These are phyloP conservation scores for Pleurotus djamor DNA, from an alignment of 768 basidiomycete genomes.

Conservation along the genomic window DNA sequence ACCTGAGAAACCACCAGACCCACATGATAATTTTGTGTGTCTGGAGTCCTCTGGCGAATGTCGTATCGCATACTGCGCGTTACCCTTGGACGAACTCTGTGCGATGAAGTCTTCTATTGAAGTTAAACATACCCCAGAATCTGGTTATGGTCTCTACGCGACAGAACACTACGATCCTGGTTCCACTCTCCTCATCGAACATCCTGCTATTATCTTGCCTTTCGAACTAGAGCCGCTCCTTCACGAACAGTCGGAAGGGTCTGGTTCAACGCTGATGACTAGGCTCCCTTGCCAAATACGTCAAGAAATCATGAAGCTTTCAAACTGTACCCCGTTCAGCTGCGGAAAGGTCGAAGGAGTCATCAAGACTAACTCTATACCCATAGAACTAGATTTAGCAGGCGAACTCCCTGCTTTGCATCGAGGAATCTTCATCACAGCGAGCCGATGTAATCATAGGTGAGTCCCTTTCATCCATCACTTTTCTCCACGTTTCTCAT, in stretches of 20 bases:
- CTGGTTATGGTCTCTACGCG: neutral
- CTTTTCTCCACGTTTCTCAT: neutral
- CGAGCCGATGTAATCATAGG: slow-evolving; percentile 40
- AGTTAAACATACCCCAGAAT: neutral
- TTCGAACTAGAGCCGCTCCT: neutral
- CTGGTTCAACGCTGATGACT: neutral
- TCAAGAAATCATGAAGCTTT: slow-evolving; percentile 26
- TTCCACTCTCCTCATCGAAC: neutral
- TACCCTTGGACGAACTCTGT: neutral
- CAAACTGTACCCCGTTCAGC: slow-evolving; percentile 8
- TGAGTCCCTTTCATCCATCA: slow-evolving; percentile 12
- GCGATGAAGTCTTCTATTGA: neutral
- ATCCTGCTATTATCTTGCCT: neutral
- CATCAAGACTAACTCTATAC: slow-evolving; percentile 27
- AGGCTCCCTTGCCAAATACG: slow-evolving; percentile 6
- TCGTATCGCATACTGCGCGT: neutral
- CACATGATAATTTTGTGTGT: neutral
- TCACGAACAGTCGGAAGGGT: neutral
- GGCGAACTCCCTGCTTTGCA: slow-evolving; percentile 20
- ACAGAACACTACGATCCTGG: neutral
- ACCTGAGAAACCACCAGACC: neutral
- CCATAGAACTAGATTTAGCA: slow-evolving; percentile 25
- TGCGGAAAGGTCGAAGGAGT: slow-evolving; percentile 21
- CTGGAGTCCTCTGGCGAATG: neutral
- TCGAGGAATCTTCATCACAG: slow-evolving; percentile 31